These are phyloP conservation scores for Piloderma croceum DNA, from an alignment of 768 basidiomycete genomes.

Conservation along the genomic window DNA sequence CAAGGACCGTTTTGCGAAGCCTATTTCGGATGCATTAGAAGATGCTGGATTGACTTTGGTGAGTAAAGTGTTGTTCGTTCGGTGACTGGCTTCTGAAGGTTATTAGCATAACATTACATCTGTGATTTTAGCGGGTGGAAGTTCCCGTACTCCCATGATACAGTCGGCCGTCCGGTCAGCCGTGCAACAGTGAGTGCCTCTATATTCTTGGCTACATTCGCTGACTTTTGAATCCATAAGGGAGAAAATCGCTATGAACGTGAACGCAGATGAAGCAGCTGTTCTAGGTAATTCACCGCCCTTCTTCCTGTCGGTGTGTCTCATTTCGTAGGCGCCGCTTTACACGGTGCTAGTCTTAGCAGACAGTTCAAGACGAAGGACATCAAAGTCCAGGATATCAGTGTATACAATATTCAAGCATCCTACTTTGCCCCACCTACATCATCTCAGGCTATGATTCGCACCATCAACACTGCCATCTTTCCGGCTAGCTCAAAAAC, in stretches of 20 bases:
- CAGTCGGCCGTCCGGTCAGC: slow-evolving; percentile 72
- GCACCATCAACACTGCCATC: slow-evolving; percentile 69
- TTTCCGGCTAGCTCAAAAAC: slow-evolving; percentile 75
- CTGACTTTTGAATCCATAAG: slow-evolving; percentile 26
- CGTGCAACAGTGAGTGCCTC: slow-evolving; percentile 65
- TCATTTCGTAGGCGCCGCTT: slow-evolving; percentile 57
- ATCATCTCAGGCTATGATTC: slow-evolving; percentile 41
- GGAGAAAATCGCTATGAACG: slow-evolving; percentile 85
- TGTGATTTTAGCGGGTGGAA: slow-evolving; percentile 90
- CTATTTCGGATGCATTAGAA: slow-evolving; percentile 68
- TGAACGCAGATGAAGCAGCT: slow-evolving; percentile 95
- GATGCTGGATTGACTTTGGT: slow-evolving; percentile 61
- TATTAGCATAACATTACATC: slow-evolving; percentile 76
- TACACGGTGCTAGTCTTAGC: slow-evolving; percentile 84
- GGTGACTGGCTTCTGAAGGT: too few relatives aligned
- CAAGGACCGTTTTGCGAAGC: slow-evolving; percentile 55
- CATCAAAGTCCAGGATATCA: slow-evolving; percentile 76
- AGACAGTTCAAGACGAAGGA: slow-evolving; percentile 94
- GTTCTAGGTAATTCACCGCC: slow-evolving; percentile 57
- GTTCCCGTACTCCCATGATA: slow-evolving; percentile 86
- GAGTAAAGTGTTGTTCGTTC: too few relatives aligned
- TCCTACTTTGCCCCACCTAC: slow-evolving; percentile 66
- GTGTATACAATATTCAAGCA: slow-evolving; percentile 69
- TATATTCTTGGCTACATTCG: not conserved
- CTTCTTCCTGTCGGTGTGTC: slow-evolving; percentile 1